Conservation (phyloP, 2,329 filamentous ascomycete genomes). For the Neonectria neomacrospora region DNA sequence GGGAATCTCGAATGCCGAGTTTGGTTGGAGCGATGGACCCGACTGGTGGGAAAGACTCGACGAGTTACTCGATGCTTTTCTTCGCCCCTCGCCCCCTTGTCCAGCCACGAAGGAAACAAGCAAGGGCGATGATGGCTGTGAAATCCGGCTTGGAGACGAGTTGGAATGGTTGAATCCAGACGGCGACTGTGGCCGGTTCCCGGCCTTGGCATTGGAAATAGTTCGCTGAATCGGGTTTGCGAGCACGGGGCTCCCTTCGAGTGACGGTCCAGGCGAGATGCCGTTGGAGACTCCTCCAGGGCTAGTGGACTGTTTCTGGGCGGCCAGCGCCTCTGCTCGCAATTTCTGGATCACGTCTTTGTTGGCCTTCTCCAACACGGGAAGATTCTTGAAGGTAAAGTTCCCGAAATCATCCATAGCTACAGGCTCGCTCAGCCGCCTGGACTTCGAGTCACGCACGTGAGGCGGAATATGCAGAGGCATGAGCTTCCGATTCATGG, state of each 20-base stretch:
- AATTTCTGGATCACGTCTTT: slow-evolving; percentile 99
- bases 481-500: slow-evolving; percentile 91
- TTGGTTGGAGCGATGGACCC: slow-evolving; percentile 71
- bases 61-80: slow-evolving; percentile 92
- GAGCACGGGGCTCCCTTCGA: slow-evolving; percentile 88
- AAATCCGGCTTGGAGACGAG: slow-evolving; percentile 87
- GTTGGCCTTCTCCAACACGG: slow-evolving; percentile 96
- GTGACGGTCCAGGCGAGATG: slow-evolving; percentile 71
- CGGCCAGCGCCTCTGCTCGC: slow-evolving; percentile 85
- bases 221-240: slow-evolving; percentile 84
- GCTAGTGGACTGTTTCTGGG: slow-evolving; percentile 65
- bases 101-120: slow-evolving; percentile 95
- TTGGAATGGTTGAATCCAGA: slow-evolving; percentile 82
- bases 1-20: slow-evolving; percentile 76
- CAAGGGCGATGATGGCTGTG: slow-evolving; percentile 76
- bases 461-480: slow-evolving; percentile 96
- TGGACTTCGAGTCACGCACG: slow-evolving; percentile 88
- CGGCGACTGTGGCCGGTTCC: slow-evolving; percentile 85
- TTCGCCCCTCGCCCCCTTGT: slow-evolving; percentile 78
- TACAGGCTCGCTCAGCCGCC: slow-evolving; percentile 90
- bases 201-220: slow-evolving; percentile 82
- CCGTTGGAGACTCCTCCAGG: slow-evolving; percentile 55
- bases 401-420: slow-evolving; percentile 92
- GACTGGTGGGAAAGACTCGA: slow-evolving; percentile 86
- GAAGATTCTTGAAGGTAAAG: slow-evolving; percentile 97